Evolutionary conservation across 2,329 filamentous ascomycete species (phyloP), one percentile per base, ranked within the genome.

Genomic region (Beauveria rudraprayagi): DNA sequence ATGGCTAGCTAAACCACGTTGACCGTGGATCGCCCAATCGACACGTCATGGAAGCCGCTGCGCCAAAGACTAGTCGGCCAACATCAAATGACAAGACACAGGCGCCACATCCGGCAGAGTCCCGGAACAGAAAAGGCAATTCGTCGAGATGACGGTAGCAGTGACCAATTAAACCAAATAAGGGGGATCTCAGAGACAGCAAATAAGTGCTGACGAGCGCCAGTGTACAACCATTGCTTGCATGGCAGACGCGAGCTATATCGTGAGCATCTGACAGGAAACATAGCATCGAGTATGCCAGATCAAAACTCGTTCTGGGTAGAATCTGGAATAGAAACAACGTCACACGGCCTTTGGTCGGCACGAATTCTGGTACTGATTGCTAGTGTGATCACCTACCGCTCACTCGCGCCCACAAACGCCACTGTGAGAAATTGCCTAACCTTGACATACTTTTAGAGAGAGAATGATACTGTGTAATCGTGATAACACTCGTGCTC

Each of bases 1-100:
- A 59, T 59, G 56, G 44, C 34, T 30, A 59, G n/a, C 24, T 14
- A 26, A 40, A 34, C 22, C 48, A 43, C 16, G 3, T 17, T 19
- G 17, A 14, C 44, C 24, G n/a, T 28, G 30, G 56, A 59, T 59
- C 56, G 56, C 17, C 19, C n/a, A 48, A 59, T 59, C 34, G 47
- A 59, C 37, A 24, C 47, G 48, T 59, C 56, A 59, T 59, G 47
- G 56, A 44, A 52, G 44, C 10, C 9, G 30, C 14, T 40, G 22
- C 24, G 24, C 14, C 10, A 28, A 44, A 44, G 30, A 19, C 34
- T 41, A 30, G 44, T n/a, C 16, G 19, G 1, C 19, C 22, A 6
- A 58, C 6, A 48, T 37, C 1, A 30, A 22, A n/a, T 3, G 16
- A 11, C 3, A 24, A n/a, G 19, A 37, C 3, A 5, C 19, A 37